These are phyloP conservation scores for Diaporthe vaccinii DNA, from an alignment of 2,329 filamentous ascomycete genomes.

Conservation along the genomic window DNA sequence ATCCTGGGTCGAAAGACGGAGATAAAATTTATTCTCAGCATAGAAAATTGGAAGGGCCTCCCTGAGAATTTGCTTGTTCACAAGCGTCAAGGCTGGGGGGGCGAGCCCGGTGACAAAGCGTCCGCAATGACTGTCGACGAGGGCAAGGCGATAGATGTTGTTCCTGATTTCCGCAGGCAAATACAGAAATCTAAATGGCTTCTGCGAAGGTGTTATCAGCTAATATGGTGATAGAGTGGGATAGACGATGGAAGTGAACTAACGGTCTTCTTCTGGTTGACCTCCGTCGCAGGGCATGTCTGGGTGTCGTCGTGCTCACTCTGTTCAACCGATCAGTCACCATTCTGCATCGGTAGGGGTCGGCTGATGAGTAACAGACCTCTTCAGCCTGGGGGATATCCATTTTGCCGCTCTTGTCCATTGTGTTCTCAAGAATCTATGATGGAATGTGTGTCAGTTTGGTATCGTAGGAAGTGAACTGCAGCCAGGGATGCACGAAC, in stretches of 20 bases:
- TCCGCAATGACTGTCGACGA: background rate
- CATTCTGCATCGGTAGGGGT: background rate
- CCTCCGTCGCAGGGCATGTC: background rate
- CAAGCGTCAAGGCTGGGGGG: background rate
- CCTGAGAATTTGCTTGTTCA: background rate
- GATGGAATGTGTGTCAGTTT: background rate
- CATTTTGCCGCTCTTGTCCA: background rate
- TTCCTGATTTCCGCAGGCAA: background rate
- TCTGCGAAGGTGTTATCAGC: background rate
- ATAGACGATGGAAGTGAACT: background rate
- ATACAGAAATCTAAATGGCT: too few relatives aligned
- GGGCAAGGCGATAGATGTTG: background rate
- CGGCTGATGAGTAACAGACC: background rate
- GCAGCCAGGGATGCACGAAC: background rate
- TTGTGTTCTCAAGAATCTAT: background rate
- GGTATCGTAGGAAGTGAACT: background rate
- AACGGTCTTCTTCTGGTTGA: background rate
- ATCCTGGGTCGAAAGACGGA: background rate
- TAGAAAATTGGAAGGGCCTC: conserved; percentile 4
- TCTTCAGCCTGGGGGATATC: background rate
- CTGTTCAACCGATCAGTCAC: background rate
- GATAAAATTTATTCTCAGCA: background rate
- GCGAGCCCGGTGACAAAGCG: background rate
- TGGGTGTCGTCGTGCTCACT: background rate
- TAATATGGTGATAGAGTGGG: background rate